Base-by-base conservation (phyloP, 768 basidiomycete genomes). In the Calocybe cyanea region DNA sequence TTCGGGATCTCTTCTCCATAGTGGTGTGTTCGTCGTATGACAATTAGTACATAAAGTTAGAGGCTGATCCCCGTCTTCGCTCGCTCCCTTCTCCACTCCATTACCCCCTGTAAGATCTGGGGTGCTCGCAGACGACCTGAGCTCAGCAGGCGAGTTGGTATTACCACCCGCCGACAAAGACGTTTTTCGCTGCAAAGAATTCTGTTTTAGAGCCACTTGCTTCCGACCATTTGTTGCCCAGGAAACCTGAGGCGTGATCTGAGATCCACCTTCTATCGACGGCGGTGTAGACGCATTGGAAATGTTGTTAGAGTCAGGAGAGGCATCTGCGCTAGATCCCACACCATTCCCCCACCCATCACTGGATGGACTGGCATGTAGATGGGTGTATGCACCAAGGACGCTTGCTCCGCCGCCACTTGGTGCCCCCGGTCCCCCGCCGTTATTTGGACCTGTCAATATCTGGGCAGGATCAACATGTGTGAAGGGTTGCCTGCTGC, bases 381-480 rank as follows among this genome's bases (percentile, higher is more conserved):
- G 80, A 51, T 70, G 70, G 34, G 72, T 65, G 57, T 74, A 73
- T 9, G 69, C 62, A 49, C 70, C 68, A 34, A 75, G 71, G 32
- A 68, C 62, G n/a, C 70, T 71, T 48, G 25, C 33, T 24, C 48
- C 45, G 23, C 54, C 57, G 28, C 55, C 55, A 45, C 55, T 57
- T 36, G 33, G 43, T 44, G 25, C 34, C 19, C 56, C 46, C 31
- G 24, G 10, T 25, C 44, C 44, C 21, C 40, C 53, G 35, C 45
- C 40, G 42, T 45, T 41, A 23, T 64, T 61, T 37, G 64, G 64
- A 15, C 59, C 59, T 41, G 65, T 56, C 38, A 76, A 61, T 77
- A 95, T 87, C 66, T 95, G 91, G n/a, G 87, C 86, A 7, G 94
- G 94, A 68, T 97, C 91, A 48, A 97, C 87, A 63, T 87, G 85